These are phyloP conservation scores for Lavandula angustifolia DNA, from an alignment of 257 asterid species.

Conservation along the genomic window DNA sequence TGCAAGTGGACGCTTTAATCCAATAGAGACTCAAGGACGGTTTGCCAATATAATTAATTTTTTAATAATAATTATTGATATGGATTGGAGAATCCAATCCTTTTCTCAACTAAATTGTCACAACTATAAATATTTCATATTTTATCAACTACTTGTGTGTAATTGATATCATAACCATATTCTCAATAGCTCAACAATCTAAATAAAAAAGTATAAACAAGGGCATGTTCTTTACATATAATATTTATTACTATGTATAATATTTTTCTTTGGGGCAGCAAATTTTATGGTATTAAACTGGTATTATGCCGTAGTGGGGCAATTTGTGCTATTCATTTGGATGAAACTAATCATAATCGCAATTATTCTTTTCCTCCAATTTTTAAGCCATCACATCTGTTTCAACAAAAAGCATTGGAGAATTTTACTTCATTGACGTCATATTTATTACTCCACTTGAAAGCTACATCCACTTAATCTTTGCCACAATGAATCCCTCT, in stretches of 20 bases:
- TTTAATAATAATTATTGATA: slow-evolving; percentile 10
- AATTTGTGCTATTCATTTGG: neutral
- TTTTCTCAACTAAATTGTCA: slow-evolving; percentile 2
- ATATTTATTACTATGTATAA: no score
- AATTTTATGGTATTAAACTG: no score
- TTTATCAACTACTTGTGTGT: neutral
- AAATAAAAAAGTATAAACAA: no score
- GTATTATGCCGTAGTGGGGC: no score
- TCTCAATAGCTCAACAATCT: neutral
- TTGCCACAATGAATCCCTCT: no score
- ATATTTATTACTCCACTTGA: slow-evolving; percentile 7
- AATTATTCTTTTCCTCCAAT: no score
- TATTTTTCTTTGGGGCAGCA: no score
- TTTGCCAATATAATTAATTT: slow-evolving; percentile 20
- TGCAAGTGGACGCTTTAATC: slow-evolving; percentile 31
- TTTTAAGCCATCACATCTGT: neutral
- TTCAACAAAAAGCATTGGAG: neutral
- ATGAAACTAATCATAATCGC: slow-evolving; percentile 16
- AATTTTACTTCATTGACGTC: slow-evolving; percentile 11
- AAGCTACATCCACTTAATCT: no score
- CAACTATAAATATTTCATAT: neutral
- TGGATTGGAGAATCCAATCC: slow-evolving; percentile 28
- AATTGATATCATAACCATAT: neutral
- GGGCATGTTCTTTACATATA: no score
- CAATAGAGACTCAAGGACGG: slow-evolving; percentile 34